Evolutionary conservation across 805 yeast genomes (phyloP).

Genomic region (Blastobotrys peoriensis): DNA sequence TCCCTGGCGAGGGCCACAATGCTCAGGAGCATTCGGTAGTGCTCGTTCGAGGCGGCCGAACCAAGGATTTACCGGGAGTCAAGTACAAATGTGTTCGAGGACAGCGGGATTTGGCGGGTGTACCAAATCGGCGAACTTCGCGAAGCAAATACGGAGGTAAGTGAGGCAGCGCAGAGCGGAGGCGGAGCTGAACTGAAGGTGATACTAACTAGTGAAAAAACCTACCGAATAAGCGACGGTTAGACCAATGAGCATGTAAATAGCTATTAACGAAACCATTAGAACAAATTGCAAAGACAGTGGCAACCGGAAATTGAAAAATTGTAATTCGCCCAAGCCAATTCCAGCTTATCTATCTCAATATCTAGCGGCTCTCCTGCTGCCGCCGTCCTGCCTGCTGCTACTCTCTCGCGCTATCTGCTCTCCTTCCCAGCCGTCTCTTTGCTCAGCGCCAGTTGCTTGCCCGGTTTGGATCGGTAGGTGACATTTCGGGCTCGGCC

Average conservation of each 20-base stretch:
- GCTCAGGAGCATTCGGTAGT: slow-evolving; percentile 97
- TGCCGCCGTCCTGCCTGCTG: too few species aligned
- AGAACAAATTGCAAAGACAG: too few species aligned
- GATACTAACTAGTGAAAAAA: background rate
- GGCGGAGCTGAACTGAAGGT: background rate
- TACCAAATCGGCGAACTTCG: slow-evolving; percentile 83
- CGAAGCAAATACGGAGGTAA: slow-evolving; percentile 78
- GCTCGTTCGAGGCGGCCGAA: slow-evolving; percentile 95
- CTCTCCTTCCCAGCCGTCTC: too few species aligned
- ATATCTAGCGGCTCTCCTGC: too few species aligned
- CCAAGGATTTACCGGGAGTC: slow-evolving; percentile 97
- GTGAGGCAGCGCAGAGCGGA: background rate
- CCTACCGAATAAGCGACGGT: background rate
- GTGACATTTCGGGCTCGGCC: too few species aligned
- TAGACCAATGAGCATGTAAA: background rate
- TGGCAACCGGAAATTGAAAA: too few species aligned
- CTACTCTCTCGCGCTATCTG: too few species aligned
- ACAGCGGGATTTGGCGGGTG: slow-evolving; percentile 87
- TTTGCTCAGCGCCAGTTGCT: too few species aligned
- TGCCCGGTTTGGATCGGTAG: too few species aligned
- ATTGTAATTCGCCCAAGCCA: too few species aligned
- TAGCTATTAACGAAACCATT: background rate
- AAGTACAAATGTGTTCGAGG: slow-evolving; percentile 93
- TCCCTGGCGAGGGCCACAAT: slow-evolving; percentile 98
- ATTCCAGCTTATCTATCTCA: too few species aligned